A percentile compares a stretch with the other conserved stretches of the same genome.
Evolutionary conservation across 1,284 basidiomycete species (phyloP).

Genomic region (Ustilago esculenta): DNA sequence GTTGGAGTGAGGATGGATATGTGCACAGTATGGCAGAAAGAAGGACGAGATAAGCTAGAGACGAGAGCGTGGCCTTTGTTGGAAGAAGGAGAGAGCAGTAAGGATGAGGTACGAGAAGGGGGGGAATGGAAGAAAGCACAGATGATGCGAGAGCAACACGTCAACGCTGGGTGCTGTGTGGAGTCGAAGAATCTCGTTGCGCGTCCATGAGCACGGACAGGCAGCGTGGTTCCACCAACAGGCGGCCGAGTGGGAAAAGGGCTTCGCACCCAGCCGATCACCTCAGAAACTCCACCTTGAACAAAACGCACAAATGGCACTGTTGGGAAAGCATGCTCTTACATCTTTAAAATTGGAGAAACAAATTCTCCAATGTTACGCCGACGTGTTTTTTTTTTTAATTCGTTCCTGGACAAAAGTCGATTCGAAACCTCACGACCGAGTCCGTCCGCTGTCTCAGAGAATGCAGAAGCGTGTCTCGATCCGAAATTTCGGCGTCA

Average conservation of each 20-base stretch:
- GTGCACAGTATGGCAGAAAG: no score
- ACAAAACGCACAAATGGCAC: neutral
- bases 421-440: no score
- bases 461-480: neutral
- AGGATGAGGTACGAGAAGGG: neutral
- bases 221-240: neutral
- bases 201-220: conserved; percentile 24
- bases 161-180: conserved; percentile 17
- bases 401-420: no score
- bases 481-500: no score
- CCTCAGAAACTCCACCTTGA: conserved; percentile 30
- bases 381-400: no score
- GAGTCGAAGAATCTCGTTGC: conserved; percentile 41
- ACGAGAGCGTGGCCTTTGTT: no score
- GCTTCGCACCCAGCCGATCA: conserved; percentile 31
- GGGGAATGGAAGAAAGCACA: neutral
- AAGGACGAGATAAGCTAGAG: no score
- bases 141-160: conserved; percentile 24
- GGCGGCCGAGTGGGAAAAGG: neutral
- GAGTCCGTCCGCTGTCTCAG: no score
- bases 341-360: no score
- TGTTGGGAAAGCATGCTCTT: no score
- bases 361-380: no score
- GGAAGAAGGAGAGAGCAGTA: neutral
- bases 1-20: no score